Evolutionary conservation across 805 yeast genomes (phyloP), one percentile per base, ranked within the genome.

Genomic region (Wickerhamiella nectarea): DNA sequence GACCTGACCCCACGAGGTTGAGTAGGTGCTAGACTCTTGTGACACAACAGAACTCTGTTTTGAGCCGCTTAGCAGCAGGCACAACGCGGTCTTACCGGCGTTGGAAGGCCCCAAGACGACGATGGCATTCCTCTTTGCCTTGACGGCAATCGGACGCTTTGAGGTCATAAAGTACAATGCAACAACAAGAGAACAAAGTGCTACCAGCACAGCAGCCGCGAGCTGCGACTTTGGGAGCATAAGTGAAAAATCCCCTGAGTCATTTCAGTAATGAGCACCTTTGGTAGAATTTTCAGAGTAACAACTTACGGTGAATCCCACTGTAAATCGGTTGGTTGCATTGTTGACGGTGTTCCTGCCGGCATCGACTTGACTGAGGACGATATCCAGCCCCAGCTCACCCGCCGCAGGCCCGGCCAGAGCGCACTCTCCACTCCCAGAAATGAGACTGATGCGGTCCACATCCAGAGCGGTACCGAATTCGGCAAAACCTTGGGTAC

Each of bases 281-380:
- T 80, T 57, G 91, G 91, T 45, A 67, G 68, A 9, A 50, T 70
- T 39, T 73, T 72, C 59, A 62, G 66, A 45, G 97, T 89, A 52
- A 89, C 97, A 50, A 89, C 98, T 24, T 89, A 86, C 69, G 98
- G 98, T 52, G 98, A 91, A 62, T 85, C 95, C 7, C 98, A 91
- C 68, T 91, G 98, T 68, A 81, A 77, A 56, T 83, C 95, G 8
- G 98, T 91, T 34, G 98, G 98, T 25, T 91, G 97, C 66, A 91
- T 91, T 49, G 95, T 91, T 33, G 98, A 91, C 54, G 98, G 98
- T 47, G 91, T 86, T 34, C 98, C 98, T 24, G 96, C 98, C 22
- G 95, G 95, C 25, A 70, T 91, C 74, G 71, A 76, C 6, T 72
- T 91, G 43, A 72, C 80, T 14, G 96, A 84, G 63, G 76, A 67